Conservation (phyloP, 257 asterid genomes). For the Gardenia jasminoides region DNA sequence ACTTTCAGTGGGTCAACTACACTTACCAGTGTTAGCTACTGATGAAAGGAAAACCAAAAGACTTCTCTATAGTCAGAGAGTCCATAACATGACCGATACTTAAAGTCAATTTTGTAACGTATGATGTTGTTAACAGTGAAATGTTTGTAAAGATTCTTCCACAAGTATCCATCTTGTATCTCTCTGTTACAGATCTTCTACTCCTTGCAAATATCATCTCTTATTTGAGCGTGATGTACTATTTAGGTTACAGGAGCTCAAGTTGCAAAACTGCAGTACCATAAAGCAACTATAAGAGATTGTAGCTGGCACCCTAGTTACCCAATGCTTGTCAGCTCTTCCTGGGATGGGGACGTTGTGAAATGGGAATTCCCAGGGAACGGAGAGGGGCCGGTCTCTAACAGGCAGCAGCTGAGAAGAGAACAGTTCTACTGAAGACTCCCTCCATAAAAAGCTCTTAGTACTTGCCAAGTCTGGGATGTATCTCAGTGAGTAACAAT, state of each 20-base stretch:
- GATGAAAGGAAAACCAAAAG: not conserved
- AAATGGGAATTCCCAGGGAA: slow-evolving; percentile 74
- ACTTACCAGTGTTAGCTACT: not conserved
- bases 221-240: not conserved
- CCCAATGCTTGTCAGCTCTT: slow-evolving; percentile 83
- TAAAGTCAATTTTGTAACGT: not conserved
- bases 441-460: too few species aligned
- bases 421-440: slow-evolving; percentile 22
- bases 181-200: not conserved
- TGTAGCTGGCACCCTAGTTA: slow-evolving; percentile 85
- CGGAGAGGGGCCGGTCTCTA: slow-evolving; percentile 33
- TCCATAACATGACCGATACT: not conserved
- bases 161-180: not conserved
- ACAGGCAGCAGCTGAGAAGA: slow-evolving; percentile 29
- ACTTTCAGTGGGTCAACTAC: not conserved
- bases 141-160: not conserved
- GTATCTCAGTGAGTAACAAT: not conserved
- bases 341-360: slow-evolving; percentile 81
- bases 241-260: slow-evolving; percentile 60
- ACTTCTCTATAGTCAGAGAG: not conserved
- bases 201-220: not conserved
- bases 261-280: slow-evolving; percentile 68
- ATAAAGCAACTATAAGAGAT: slow-evolving; percentile 66
- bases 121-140: not conserved
- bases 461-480: not conserved